Evolutionary conservation across 176 grass and related monocot genomes (phyloP), one percentile per base, ranked within the genome.

Genomic region (Phoenix dactylifera): DNA sequence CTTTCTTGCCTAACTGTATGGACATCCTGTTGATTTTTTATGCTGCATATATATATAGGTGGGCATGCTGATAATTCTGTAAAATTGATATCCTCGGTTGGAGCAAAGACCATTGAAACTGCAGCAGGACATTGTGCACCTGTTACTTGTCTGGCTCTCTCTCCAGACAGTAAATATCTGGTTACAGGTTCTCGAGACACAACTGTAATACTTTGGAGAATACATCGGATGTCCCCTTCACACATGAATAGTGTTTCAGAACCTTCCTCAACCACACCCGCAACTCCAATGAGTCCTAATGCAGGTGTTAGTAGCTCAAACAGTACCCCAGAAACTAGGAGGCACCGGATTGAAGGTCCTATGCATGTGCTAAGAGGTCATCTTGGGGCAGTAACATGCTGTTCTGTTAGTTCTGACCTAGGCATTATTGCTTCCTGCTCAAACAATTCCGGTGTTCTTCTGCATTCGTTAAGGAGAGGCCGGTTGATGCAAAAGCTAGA

Each of bases 331-430:
- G 85, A 89, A 72, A 79, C 76, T 24, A 89, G 52, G 65, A 87
- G 73, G 52, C 68, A 53, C 19, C 78, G 87, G 63, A 71, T 98
- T 9, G 93, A 98, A 85, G 93, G 93, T 49, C 81, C 88, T 66
- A 92, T 98, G 84, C 93, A 98, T 48, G 79, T 92, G 39, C 57
- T 98, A 63, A 78, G 93, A 83, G 88, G 93, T 32, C 93, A 98
- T 88, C 84, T 98, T 71, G 93, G 79, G 50, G 88, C 83, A 53
- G 67, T 98, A 72, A 74, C 74, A 15, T 89, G 81, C 69, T 98
- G 93, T 74, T 76, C 84, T 63, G 81, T 98, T 78, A 88, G 79
- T 76, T 71, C 93, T 54, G 93, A 92, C 75, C 72, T 98, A 74
- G 93, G 93, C 63, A 74, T 89, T 66, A 82, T 92, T 63, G 76